A percentile compares a stretch with the other conserved stretches of the same genome.
phyloP scores from a whole-genome alignment of 306 rosid species.

The Hylodesmum podocarpum region DNA sequence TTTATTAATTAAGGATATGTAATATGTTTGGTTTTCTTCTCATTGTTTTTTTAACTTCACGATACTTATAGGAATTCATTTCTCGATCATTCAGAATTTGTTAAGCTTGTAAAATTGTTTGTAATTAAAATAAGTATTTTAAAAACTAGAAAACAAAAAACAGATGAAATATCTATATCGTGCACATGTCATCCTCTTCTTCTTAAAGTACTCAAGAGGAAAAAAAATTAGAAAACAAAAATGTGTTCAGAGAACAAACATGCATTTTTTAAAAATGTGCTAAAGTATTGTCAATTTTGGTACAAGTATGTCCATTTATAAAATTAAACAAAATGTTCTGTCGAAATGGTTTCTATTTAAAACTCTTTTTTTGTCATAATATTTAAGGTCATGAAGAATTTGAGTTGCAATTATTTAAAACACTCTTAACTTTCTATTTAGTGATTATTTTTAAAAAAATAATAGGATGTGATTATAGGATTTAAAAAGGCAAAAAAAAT shows the following conservation, averaged over 20 bases:
- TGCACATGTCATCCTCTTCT: not conserved
- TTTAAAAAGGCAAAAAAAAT: not conserved
- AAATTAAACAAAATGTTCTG: not conserved
- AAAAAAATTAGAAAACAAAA: too few species aligned
- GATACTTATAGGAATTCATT: not conserved
- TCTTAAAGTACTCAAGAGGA: not conserved
- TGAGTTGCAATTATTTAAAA: not conserved
- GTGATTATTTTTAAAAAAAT: not conserved
- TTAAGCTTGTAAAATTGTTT: not conserved
- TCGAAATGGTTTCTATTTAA: not conserved
- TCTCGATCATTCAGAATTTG: not conserved
- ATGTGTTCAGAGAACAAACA: not conserved
- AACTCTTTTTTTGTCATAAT: not conserved
- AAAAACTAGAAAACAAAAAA: not conserved
- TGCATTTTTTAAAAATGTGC: not conserved
- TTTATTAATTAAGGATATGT: not conserved
- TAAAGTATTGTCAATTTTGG: not conserved
- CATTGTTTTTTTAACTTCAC: not conserved
- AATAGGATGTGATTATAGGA: not conserved
- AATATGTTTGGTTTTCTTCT: not conserved
- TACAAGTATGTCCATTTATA: not conserved
- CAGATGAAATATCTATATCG: not conserved
- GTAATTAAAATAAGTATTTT: not conserved
- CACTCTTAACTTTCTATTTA: too few species aligned
- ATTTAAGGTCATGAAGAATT: not conserved